Evolutionary conservation across 352 stramenopile species (phyloP), one percentile per base, ranked within the genome.

Genomic region (Globisporangium iwayamae): DNA sequence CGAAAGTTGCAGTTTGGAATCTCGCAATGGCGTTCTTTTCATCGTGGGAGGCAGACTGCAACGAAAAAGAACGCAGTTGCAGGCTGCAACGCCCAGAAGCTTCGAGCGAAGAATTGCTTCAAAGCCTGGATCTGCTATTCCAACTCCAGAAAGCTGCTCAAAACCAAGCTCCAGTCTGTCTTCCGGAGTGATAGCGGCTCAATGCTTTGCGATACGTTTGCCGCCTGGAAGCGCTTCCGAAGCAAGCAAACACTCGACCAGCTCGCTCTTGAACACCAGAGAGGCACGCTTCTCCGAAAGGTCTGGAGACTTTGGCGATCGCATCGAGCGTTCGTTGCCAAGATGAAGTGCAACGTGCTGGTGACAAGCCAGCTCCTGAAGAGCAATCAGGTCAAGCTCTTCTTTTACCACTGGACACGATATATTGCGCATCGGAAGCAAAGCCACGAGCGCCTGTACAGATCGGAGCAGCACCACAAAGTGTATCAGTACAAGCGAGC

Each of bases 381-480:
- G 7, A 52, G 30, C 32, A 79, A 81, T 22, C 46, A 71, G n/a
- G 48, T 63, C 20, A 65, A 60, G 38, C 32, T 63, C 22, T 61
- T 67, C 0, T 79, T 81, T 25, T 14, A 53, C 39, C 56, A 39
- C n/a, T 83, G 73, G 73, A 76, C 68, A 20, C 11, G 18, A 38
- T 76, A 70, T 14, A 9, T 38, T 3, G 66, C 48, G 9, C 13
- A 22, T 36, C 34, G 50, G 10, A 54, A n/a, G 38, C 41, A 28
- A 4, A 43, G 10, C 9, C 54, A 52, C 11, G 18, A 51, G 30
- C 28, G 39, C 2, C 20, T 64, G 11, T n/a, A 43, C 36, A 28
- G 28, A 45, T 62, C 56, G 16, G 18, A 62, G 22, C 41, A 62
- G 45, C n/a, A 53, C 28, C 36, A 38, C 18, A 53, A 18, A 30